A percentile compares a stretch with the other conserved stretches of the same genome.
phyloP scores from a whole-genome alignment of 495 filamentous ascomycete genomes.

The Barbatosphaeria neglecta region DNA sequence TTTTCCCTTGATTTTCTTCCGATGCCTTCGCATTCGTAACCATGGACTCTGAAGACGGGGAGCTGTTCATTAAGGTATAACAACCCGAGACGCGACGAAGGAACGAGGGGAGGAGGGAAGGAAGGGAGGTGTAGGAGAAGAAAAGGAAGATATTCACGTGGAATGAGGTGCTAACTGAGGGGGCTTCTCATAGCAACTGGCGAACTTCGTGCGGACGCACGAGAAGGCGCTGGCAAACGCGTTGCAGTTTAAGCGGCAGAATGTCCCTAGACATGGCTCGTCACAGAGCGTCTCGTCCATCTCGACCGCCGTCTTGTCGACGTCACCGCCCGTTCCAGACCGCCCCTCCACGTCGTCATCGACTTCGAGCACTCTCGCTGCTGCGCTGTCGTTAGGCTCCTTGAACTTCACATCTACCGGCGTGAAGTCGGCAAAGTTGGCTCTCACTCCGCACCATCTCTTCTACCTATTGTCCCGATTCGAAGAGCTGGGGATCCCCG shows the following conservation, averaged over 20 bases:
- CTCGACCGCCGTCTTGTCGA: slow-evolving; percentile 34
- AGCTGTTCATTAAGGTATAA: slow-evolving; percentile 72
- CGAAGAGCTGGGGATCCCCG: slow-evolving; percentile 77
- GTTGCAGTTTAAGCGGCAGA: slow-evolving; percentile 67
- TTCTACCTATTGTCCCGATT: slow-evolving; percentile 93
- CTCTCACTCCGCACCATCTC: slow-evolving; percentile 92
- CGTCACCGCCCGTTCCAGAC: slow-evolving; percentile 35
- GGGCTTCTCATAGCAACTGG: slow-evolving; percentile 56
- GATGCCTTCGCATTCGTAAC: slow-evolving; percentile 34
- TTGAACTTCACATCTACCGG: slow-evolving; percentile 73
- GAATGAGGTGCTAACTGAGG: slow-evolving; percentile 9
- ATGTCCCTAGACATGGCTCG: slow-evolving; percentile 48
- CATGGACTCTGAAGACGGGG: slow-evolving; percentile 81
- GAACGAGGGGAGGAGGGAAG: too few relatives aligned
- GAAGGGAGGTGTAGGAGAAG: too few relatives aligned
- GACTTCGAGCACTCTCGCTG: slow-evolving; percentile 62
- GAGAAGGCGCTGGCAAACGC: slow-evolving; percentile 96
- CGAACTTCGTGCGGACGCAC: slow-evolving; percentile 90
- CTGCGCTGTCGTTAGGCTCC: slow-evolving; percentile 74
- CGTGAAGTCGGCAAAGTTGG: slow-evolving; percentile 80
- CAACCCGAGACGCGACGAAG: too few relatives aligned
- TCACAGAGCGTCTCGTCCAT: slow-evolving; percentile 41
- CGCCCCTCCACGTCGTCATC: slow-evolving; percentile 48
- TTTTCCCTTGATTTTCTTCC: slow-evolving; percentile 8
- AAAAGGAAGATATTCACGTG: too few relatives aligned